Conservation (phyloP, 140 eudicot species). For the Senecio squalidus region DNA sequence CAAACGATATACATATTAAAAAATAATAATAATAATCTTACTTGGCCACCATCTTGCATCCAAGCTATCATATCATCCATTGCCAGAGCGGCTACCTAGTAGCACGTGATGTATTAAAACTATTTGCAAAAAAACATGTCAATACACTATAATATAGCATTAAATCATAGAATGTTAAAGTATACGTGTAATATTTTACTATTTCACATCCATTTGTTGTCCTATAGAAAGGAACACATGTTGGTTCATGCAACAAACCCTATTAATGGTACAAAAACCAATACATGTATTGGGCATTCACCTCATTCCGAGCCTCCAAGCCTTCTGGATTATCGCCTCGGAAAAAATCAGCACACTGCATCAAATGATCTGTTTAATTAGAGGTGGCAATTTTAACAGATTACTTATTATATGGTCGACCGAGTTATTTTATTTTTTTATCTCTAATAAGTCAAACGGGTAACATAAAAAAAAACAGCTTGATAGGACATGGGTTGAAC, state of each 20-base stretch:
- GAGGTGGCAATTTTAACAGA: too few species aligned
- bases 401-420: too few species aligned
- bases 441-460: too few species aligned
- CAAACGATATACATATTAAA: neutral
- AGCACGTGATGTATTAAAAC: conserved; percentile 76
- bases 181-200: too few species aligned
- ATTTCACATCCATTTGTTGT: too few species aligned
- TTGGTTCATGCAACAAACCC: neutral
- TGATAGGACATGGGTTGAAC: too few species aligned
- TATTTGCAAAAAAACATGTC: conserved; percentile 55
- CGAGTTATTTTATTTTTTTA: too few species aligned
- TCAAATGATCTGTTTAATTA: too few species aligned
- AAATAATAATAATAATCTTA: conserved; percentile 30
- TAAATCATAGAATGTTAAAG: too few species aligned
- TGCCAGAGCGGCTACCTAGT: conserved; percentile 99
- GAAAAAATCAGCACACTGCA: conserved; percentile 93
- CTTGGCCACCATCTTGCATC: conserved; percentile 99
- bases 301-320: conserved; percentile 98
- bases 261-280: neutral
- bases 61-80: conserved; percentile 99
- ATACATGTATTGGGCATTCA: conserved; percentile 22
- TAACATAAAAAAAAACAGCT: too few species aligned
- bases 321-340: conserved; percentile 98
- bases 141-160: conserved; percentile 31
- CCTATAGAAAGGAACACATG: neutral